Percentiles rank a stretch among this genome's conserved stretches.
Evolutionary conservation across 192 early-diverging fungal genomes (phyloP).

Genomic region (Lobosporangium transversale): DNA sequence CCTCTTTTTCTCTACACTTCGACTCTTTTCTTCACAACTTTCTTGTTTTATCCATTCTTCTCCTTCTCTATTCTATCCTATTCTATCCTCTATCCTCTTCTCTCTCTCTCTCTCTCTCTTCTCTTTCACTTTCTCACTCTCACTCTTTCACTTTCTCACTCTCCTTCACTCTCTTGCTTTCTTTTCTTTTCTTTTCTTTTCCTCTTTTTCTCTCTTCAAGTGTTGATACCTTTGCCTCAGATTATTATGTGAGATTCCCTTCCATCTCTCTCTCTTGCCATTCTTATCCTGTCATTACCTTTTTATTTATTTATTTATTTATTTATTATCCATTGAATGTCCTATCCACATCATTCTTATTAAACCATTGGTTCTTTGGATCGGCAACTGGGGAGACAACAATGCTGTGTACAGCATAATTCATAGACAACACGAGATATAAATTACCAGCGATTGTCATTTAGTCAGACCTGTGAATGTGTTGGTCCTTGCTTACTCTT

Average conservation of each 20-base stretch:
- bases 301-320: too few relatives aligned
- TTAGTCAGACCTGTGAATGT: too few relatives aligned
- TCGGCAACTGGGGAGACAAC: too few relatives aligned
- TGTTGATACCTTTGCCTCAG: background rate
- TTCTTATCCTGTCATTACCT: slow-evolving; percentile 15
- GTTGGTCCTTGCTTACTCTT: too few relatives aligned
- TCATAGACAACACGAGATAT: too few relatives aligned
- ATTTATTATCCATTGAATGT: too few relatives aligned
- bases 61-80: background rate
- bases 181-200: slow-evolving; percentile 53
- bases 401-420: too few relatives aligned
- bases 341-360: too few relatives aligned
- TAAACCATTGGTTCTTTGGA: too few relatives aligned
- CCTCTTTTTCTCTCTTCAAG: background rate
- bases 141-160: slow-evolving; percentile 2
- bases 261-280: slow-evolving; percentile 25
- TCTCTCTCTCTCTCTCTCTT: slow-evolving; percentile 1
- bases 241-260: background rate
- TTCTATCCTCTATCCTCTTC: slow-evolving; percentile 3
- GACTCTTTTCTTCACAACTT: background rate
- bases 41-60: background rate
- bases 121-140: background rate
- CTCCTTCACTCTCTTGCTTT: slow-evolving; percentile 14
- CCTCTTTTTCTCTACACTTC: too few relatives aligned
- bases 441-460: too few relatives aligned